phyloP scores from a whole-genome alignment of 495 filamentous ascomycete species.

The Pseudomonodictys pantanalensis region DNA sequence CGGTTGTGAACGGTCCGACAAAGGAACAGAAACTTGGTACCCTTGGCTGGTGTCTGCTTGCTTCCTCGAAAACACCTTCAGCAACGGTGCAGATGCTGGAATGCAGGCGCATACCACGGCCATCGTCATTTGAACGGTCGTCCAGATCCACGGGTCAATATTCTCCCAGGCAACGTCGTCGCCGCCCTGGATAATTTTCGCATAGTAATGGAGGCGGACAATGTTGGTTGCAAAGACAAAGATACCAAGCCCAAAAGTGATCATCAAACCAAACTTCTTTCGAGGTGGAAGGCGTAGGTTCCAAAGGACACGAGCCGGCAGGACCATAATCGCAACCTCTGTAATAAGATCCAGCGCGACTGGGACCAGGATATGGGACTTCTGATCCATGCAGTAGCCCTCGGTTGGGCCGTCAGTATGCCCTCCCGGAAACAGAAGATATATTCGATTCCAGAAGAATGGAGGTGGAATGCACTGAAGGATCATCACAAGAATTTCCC shows the following conservation, averaged over 20 bases:
- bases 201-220: background rate
- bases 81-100: background rate
- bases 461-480: background rate
- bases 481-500: background rate
- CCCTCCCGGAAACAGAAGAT: background rate
- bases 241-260: background rate
- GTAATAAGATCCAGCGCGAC: background rate
- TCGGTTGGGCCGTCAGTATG: background rate
- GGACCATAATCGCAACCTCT: background rate
- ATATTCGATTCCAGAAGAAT: background rate
- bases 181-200: background rate
- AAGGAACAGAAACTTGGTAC: background rate
- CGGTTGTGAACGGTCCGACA: background rate
- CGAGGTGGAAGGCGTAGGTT: background rate
- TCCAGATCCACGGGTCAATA: background rate
- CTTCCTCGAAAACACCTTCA: background rate
- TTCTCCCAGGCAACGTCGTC: background rate
- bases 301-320: background rate
- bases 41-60: background rate
- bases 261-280: background rate
- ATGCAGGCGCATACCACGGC: background rate
- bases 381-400: background rate
- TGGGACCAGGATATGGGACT: background rate
- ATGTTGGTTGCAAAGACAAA: background rate
- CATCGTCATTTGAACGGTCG: background rate